phyloP scores from a whole-genome alignment of 2,329 filamentous ascomycete species.

The Talaromyces sp. region DNA sequence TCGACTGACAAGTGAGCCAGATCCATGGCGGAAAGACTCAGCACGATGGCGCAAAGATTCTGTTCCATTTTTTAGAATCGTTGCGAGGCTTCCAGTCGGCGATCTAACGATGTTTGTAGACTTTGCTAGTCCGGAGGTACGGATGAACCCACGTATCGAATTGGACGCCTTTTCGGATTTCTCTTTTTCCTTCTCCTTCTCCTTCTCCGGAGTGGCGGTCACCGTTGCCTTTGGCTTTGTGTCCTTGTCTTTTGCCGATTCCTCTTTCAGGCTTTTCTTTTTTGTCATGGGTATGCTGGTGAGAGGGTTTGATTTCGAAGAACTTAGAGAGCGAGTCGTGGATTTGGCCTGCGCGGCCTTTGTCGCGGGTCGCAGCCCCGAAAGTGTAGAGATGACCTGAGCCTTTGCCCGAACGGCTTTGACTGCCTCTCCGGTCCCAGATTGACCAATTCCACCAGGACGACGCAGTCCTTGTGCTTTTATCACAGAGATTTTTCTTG shows the following conservation, averaged over 20 bases:
- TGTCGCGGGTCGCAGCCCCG: conserved; percentile 29
- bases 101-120: conserved; percentile 31
- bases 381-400: conserved; percentile 29
- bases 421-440: conserved; percentile 30
- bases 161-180: conserved; percentile 17
- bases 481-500: conserved; percentile 19
- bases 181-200: conserved; percentile 6
- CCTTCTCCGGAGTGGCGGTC: conserved; percentile 1
- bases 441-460: conserved; percentile 22
- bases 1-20: conserved; percentile 17
- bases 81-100: conserved; percentile 28
- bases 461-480: conserved; percentile 23
- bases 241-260: conserved; percentile 7
- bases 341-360: conserved; percentile 28
- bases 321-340: conserved; percentile 22
- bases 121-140: conserved; percentile 34
- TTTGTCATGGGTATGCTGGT: conserved; percentile 18
- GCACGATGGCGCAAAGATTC: conserved; percentile 27
- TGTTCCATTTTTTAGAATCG: conserved; percentile 24
- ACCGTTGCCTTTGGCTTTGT: conserved; percentile 1
- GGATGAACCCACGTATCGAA: conserved; percentile 43
- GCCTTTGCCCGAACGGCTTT: conserved; percentile 31
- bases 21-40: conserved; percentile 23
- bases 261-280: conserved; percentile 10
- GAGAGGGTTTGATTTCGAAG: conserved; percentile 20